Base-by-base conservation (phyloP, 2,329 filamentous ascomycete genomes). In the Cytospora piceae region DNA sequence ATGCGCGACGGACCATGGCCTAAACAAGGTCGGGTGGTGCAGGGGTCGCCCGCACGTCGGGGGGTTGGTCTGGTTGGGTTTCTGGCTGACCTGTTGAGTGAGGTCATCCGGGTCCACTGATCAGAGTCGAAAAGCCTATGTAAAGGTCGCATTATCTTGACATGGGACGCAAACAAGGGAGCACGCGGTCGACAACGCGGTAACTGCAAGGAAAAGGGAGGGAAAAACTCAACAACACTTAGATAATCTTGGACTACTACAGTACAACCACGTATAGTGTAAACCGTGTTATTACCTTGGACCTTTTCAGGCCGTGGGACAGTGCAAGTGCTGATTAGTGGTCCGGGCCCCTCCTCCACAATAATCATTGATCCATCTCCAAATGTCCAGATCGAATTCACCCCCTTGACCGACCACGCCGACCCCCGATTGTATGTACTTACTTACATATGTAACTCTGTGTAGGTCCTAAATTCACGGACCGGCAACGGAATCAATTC, bases 341-440 rank as follows among this genome's bases (percentile, higher is more conserved):
- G 60, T 17, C 52, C 52, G 37, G 52, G 27, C 53, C 60, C 51
- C 51, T 61, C 59, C 60, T 62, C 60, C 60, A 62, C 60, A 63
- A 12, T 63, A 22, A n/a, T 22, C 42, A 46, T 22, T 22, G n/a
- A 51, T 57, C 37, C 39, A 57, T 63, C 53, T 63, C 37, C 29
- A 63, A 53, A 63, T 56, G 55, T 57, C 60, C 52, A 63, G 60
- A 57, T 63, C 60, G 39, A 62, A 6, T 11, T 22, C 7, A 42
- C 11, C 52, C 60, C 60, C 60, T 62, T 62, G 60, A 46, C 1
- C 42, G 42, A 46, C 32, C 32, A 12, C 32, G 8, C 42, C 20
- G 9, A 9, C 42, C 42, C 42, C 4, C 11, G 27, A 29, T 29
- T 29, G 27, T 3, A 29, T 29, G 27, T 3, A 29, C 27, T 29